Conservation (phyloP, 768 basidiomycete genomes). For the Suillus americanus region DNA sequence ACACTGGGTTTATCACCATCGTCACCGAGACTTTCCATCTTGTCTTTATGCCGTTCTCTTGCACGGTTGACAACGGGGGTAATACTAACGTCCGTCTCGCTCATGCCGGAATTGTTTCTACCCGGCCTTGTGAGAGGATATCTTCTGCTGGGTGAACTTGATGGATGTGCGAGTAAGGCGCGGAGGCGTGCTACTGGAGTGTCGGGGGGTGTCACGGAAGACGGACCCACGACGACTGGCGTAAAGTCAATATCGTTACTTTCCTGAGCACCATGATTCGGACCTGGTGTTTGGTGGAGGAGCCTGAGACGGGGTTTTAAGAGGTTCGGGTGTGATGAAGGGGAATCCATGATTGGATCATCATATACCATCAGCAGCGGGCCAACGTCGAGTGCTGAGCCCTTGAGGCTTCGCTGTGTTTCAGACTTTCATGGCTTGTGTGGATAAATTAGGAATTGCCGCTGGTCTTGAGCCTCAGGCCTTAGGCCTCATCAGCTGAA, state of each 20-base stretch:
- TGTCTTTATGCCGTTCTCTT: conserved; percentile 43
- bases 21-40: conserved; percentile 62
- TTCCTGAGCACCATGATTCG: conserved; percentile 7
- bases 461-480: background rate
- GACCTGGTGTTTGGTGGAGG: conserved; percentile 20
- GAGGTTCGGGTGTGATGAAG: conserved; percentile 11
- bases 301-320: conserved; percentile 20
- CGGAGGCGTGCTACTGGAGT: conserved; percentile 64
- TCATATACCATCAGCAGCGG: background rate
- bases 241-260: conserved; percentile 12
- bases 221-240: conserved; percentile 19
- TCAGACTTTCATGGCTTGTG: background rate
- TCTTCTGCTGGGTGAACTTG: conserved; percentile 35
- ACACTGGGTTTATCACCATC: conserved; percentile 60
- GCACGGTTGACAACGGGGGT: conserved; percentile 46
- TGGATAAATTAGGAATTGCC: background rate
- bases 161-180: conserved; percentile 54
- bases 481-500: too few relatives aligned
- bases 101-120: conserved; percentile 57
- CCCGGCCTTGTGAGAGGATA: conserved; percentile 31
- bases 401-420: background rate
- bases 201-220: conserved; percentile 28
- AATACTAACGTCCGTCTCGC: conserved; percentile 59
- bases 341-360: conserved; percentile 16
- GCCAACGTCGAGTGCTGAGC: conserved; percentile 2